Base-by-base conservation (phyloP, 768 basidiomycete genomes). In the Artomyces pyxidatus region DNA sequence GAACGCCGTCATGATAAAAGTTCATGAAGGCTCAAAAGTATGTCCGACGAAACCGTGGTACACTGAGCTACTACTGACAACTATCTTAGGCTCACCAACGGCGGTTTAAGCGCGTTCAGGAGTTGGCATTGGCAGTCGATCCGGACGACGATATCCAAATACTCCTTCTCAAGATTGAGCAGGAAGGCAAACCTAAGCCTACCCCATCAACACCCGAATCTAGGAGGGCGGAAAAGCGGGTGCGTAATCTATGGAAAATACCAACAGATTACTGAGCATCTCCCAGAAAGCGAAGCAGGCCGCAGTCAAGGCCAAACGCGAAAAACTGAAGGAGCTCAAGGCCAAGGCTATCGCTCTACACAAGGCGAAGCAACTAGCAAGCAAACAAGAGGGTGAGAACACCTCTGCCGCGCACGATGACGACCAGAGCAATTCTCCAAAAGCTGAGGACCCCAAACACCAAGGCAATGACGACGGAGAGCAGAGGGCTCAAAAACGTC, bases 21-120 rank as follows among this genome's bases (percentile, higher is more conserved):
- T 74, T 12, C 88, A 90, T 62, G 70, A 68, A 50, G 67, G 66
- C 9, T 84, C 86, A 28, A 78, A 74, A 65, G 88, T 78, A 74
- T 65, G 80, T 76, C 64, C n/a, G 58, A 61, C 52, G 68, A 11
- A 38, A 28, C n/a, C 65, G 53, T 30, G 16, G 17, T 4, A 23
- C 8, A 16, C n/a, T 19, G 38, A 6, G 4, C 21, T 21, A 45
- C 49, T 14, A 42, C 12, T 21, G 23, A 22, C 5, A 10, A 37
- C 41, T 46, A 29, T 12, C 52, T 42, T 61, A 88, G 86, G 78
- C 75, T 25, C 86, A 88, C 67, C 68, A 67, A 56, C 77, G 83
- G 37, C 80, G 81, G 29, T 69, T 77, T 30, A 73, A 71, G 27
- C 74, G 70, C 19, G 77, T 86, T 56, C 68, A 58, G 23, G 61